Evolutionary conservation across 1,284 basidiomycete species (phyloP), one percentile per base, ranked within the genome.

Genomic region (Ganoderma leucocontextum): DNA sequence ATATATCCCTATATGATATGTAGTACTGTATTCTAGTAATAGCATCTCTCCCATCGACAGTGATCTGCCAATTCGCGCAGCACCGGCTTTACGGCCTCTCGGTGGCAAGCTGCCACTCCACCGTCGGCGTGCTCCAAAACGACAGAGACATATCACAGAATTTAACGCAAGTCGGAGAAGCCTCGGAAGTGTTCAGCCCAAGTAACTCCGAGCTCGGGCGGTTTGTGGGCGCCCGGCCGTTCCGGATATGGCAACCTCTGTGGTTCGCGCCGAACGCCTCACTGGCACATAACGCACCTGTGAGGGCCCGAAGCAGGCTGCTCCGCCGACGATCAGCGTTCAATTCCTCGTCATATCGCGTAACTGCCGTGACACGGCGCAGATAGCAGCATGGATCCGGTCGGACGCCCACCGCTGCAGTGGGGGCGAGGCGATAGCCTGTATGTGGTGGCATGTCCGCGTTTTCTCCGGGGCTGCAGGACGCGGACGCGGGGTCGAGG

Each of bases 201-300:
- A 66, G 52, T 67, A 63, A 60, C 66, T 42, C 69, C 69, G 66
- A 65, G 58, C 55, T 44, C 25, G 25, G 36, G 49, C 41, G 44
- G 4, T 39, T 36, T 36, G 59, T 35, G 58, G 33, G 55, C n/a
- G 39, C 17, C 60, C 15, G 19, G 52, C 10, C 39, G 6, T 49
- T 66, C 66, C 47, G 25, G 61, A 59, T 17, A 65, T n/a, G 69
- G 69, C 69, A 70, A 63, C 55, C 65, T 59, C 60, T 67, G 69
- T 70, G 25, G 69, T 70, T 70, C 63, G 57, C 33, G 38, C 55
- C 52, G 39, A 19, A 12, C 10, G 10, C 35, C 29, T 19, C 33
- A n/a, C n/a, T n/a, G n/a, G n/a, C n/a, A 9, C 2, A 36, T 10
- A 38, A 13, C 9, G 4, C 44, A 6, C n/a, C 41, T 47, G 19